Evolutionary conservation across 2,329 filamentous ascomycete species (phyloP).

Genomic region (Diaporthe humulicola): DNA sequence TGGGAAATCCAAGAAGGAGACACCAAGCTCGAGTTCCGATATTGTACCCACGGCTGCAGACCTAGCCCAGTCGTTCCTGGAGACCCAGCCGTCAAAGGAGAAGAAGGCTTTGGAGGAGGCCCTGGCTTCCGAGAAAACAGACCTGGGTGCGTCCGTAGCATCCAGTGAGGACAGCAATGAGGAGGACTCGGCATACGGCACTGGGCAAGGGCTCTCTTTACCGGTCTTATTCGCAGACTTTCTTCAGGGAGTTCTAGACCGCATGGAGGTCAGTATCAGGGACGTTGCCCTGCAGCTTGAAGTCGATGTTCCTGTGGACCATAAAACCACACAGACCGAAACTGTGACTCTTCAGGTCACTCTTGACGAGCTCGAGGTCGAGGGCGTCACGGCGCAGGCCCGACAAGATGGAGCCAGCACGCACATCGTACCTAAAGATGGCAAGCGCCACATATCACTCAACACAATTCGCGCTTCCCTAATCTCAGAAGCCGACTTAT

Average conservation of each 20-base stretch:
- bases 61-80: constrained; percentile 83
- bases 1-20: constrained; percentile 44
- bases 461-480: constrained; percentile 74
- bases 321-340: constrained; percentile 61
- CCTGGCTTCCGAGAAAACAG: constrained; percentile 72
- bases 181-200: constrained; percentile 74
- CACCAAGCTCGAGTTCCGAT: constrained; percentile 46
- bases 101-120: constrained; percentile 78
- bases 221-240: constrained; percentile 80
- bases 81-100: constrained; percentile 76
- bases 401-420: constrained; percentile 49
- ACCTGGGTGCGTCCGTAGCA: constrained; percentile 71
- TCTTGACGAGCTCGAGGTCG: constrained; percentile 74
- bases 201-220: constrained; percentile 77
- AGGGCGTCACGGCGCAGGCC: constrained; percentile 69
- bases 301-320: constrained; percentile 67
- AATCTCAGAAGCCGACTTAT: constrained; percentile 76
- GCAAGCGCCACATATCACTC: constrained; percentile 75
- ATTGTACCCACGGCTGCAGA: constrained; percentile 78
- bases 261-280: constrained; percentile 75
- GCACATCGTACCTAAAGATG: constrained; percentile 65
- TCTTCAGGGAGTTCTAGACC: constrained; percentile 80
- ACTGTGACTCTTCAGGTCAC: constrained; percentile 74
- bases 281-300: constrained; percentile 77
- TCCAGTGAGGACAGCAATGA: constrained; percentile 72